Evolutionary conservation across 805 yeast genomes (phyloP).

Genomic region (Kluyveromyces wickerhamii): DNA sequence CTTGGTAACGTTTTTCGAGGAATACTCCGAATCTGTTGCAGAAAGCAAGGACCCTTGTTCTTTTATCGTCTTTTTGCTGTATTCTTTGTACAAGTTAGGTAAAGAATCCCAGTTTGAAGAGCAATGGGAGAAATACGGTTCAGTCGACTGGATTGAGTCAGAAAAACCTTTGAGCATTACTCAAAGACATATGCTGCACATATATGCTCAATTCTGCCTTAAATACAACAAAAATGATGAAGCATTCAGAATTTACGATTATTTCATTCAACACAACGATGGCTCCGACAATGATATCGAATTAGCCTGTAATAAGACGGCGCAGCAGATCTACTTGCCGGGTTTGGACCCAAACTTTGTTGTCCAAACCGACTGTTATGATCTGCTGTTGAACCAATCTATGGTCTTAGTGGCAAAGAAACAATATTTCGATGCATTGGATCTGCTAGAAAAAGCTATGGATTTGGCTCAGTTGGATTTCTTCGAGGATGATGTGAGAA

Average conservation of each 20-base stretch:
- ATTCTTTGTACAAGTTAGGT: conserved; percentile 44
- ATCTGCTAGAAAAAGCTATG: conserved; percentile 39
- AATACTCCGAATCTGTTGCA: too few relatives aligned
- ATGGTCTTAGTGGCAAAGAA: conserved; percentile 42
- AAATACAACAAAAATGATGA: conserved; percentile 42
- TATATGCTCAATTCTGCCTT: conserved; percentile 42
- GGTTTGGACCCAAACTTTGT: conserved; percentile 7
- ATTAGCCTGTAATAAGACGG: conserved; percentile 60
- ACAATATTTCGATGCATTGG: conserved; percentile 34
- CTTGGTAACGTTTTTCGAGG: conserved; percentile 34
- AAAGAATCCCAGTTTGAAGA: conserved; percentile 26
- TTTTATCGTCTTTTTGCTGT: too few relatives aligned
- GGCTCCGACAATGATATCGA: conserved; percentile 41
- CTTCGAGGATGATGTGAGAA: conserved; percentile 43
- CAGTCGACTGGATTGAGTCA: background rate
- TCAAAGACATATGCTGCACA: conserved; percentile 38
- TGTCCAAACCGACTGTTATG: conserved; percentile 38
- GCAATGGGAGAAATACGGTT: conserved; percentile 5
- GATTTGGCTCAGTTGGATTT: conserved; percentile 32
- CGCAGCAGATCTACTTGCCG: conserved; percentile 46
- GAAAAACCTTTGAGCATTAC: conserved; percentile 8
- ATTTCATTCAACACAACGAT: conserved; percentile 33
- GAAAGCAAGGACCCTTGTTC: too few relatives aligned
- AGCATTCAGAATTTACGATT: conserved; percentile 45
- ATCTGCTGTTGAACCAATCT: conserved; percentile 57